Conservation (phyloP, 768 basidiomycete genomes). For the Trametes maxima region DNA sequence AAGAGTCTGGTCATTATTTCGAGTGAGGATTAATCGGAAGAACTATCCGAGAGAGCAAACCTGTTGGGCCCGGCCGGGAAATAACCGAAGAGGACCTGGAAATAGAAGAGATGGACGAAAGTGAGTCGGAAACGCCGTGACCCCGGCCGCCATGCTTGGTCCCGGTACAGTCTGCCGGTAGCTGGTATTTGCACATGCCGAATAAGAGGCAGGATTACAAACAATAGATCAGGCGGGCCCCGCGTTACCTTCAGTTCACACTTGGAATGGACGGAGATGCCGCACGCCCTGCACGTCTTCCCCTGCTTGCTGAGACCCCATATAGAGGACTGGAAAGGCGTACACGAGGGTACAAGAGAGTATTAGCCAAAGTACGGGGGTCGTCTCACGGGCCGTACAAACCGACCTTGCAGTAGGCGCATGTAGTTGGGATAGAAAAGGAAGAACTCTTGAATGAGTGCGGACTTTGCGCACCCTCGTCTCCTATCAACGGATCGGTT, state of each 20-base stretch:
- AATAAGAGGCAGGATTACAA: not conserved
- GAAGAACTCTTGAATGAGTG: constrained; percentile 85
- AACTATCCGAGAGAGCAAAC: constrained; percentile 15
- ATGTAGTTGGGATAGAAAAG: constrained; percentile 84
- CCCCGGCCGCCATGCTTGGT: constrained; percentile 29
- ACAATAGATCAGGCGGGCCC: not conserved
- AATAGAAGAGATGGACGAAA: constrained; percentile 18
- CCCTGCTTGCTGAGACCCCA: constrained; percentile 90
- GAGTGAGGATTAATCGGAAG: not conserved
- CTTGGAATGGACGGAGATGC: constrained; percentile 78
- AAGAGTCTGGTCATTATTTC: not conserved
- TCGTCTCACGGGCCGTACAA: not conserved
- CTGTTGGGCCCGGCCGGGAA: constrained; percentile 35
- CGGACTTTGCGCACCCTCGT: constrained; percentile 68
- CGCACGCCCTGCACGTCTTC: constrained; percentile 79
- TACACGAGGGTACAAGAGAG: not conserved
- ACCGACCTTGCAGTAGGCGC: constrained; percentile 78
- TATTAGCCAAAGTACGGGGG: not conserved
- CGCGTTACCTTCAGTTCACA: constrained; percentile 77
- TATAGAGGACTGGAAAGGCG: constrained; percentile 61
- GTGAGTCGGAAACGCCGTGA: constrained; percentile 20
- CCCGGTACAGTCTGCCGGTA: constrained; percentile 69
- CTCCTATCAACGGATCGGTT: constrained; percentile 48
- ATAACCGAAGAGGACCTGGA: constrained; percentile 38
- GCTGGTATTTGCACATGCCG: constrained; percentile 39